These are phyloP conservation scores for Penicillium verrucosum DNA, from an alignment of 2,329 filamentous ascomycete genomes.

Conservation along the genomic window DNA sequence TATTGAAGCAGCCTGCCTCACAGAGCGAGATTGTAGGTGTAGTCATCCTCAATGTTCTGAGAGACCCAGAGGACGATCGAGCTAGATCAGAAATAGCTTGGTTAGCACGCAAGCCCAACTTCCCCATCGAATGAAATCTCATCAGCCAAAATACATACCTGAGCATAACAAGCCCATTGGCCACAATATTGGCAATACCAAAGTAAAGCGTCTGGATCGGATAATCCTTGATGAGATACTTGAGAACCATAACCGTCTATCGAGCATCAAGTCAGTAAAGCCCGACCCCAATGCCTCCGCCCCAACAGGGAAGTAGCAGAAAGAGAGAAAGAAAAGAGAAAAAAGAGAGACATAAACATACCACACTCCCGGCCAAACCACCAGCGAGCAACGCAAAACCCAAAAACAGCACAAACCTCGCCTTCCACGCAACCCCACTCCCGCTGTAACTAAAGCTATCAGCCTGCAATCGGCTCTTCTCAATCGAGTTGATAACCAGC, in stretches of 20 bases:
- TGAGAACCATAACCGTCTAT: slow-evolving; percentile 63
- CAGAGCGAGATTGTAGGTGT: slow-evolving; percentile 66
- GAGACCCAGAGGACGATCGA: slow-evolving; percentile 65
- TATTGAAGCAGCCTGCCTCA: slow-evolving; percentile 30
- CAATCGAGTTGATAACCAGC: slow-evolving; percentile 70
- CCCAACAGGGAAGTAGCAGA: neutral
- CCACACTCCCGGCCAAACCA: slow-evolving; percentile 63
- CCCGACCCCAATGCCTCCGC: no score
- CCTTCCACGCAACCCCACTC: slow-evolving; percentile 68
- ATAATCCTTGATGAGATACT: slow-evolving; percentile 62
- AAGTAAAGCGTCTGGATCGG: slow-evolving; percentile 63
- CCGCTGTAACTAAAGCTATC: slow-evolving; percentile 65
- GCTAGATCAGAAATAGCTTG: slow-evolving; percentile 36
- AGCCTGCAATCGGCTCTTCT: slow-evolving; percentile 62
- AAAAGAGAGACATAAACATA: slow-evolving; percentile 31
- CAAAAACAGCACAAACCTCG: slow-evolving; percentile 64
- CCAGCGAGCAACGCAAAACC: slow-evolving; percentile 68
- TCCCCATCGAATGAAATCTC: neutral
- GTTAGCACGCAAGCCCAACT: neutral
- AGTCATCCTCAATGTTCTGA: slow-evolving; percentile 71
- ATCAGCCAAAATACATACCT: slow-evolving; percentile 49
- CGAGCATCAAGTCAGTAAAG: neutral
- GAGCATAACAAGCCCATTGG: slow-evolving; percentile 64
- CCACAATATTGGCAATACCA: slow-evolving; percentile 63
- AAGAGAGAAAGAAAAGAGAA: no score